These are phyloP conservation scores for Seiridium unicorne DNA, from an alignment of 2,329 filamentous ascomycete species.

Conservation along the genomic window DNA sequence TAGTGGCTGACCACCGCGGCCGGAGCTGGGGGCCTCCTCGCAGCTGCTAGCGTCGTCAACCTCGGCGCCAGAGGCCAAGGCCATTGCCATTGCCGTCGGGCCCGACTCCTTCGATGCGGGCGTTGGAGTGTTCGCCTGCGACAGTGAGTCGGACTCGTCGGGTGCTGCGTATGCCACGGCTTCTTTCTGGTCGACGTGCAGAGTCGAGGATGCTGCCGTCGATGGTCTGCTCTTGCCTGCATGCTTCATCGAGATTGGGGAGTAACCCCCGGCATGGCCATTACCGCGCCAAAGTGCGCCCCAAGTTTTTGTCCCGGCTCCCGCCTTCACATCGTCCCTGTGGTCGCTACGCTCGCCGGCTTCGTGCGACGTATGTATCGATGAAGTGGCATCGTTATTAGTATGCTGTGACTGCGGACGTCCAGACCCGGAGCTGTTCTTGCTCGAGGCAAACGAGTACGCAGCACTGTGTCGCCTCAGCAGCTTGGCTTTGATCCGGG, in stretches of 20 bases:
- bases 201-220: background rate
- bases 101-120: background rate
- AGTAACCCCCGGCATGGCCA: background rate
- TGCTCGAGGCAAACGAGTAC: constrained; percentile 9
- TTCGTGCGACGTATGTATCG: constrained; percentile 1
- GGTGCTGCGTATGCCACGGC: background rate
- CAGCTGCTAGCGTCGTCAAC: background rate
- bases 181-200: background rate
- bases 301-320: background rate
- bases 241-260: background rate
- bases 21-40: background rate
- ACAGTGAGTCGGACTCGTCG: background rate
- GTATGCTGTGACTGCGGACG: background rate
- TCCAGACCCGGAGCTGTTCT: constrained; percentile 4
- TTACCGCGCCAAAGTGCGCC: background rate
- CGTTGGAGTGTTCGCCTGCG: background rate
- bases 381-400: background rate
- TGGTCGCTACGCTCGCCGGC: background rate
- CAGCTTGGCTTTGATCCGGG: constrained; percentile 13
- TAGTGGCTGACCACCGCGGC: constrained; percentile 11
- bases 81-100: background rate
- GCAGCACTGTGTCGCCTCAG: constrained; percentile 11
- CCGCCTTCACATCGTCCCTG: background rate
- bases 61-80: background rate
- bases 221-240: constrained; percentile 4